Evolutionary conservation across 2,329 filamentous ascomycete species (phyloP), one percentile per base, ranked within the genome.

Genomic region (Kalmusia sp.): DNA sequence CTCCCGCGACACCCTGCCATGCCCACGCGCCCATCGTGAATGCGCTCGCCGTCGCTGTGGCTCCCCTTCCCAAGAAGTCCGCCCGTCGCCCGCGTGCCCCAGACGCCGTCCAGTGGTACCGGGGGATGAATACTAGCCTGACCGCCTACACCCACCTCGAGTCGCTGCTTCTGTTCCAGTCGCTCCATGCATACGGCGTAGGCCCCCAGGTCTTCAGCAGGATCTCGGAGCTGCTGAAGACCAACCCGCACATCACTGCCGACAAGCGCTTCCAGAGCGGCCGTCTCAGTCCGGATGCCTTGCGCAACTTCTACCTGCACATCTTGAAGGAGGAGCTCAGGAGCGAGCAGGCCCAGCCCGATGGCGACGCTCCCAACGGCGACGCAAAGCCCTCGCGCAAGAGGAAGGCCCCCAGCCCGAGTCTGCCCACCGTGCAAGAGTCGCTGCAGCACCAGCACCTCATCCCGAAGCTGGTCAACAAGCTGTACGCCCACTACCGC

Each of bases 91-190:
- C 64, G 62, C 70, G 61, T 63, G 62, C 62, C 61, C 62, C 57
- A 50, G 50, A 54, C 60, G 55, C 55, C 54, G 40, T 33, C 44
- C 51, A 58, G 38, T 55, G 54, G 51, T 57, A 48, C 53, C 59
- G 69, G 68, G 81, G 79, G 73, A 86, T 86, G 83, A 82, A 79
- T 79, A 78, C 80, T 78, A 79, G 80, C 74, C 70, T 81, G 75
- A 82, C 85, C 70, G 80, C 82, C 68, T 93, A 95, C 77, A 93
- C 91, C 71, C 85, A 88, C 64, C 89, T 96, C 80, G 92, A 96
- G 83, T 90, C 88, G 70, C 83, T 96, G 57, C 84, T 95, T 62
- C 84, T 96, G 68, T 93, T 95, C 78, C 91, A 93, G 77, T 88
- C 88, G 56, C 83, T 96, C 60, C 83, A 87, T 62, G 80, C 81